A percentile compares a stretch with the other conserved stretches of the same genome.
Conservation (phyloP, 2,329 filamentous ascomycete species). For the Ascochyta clinopodiicola region DNA sequence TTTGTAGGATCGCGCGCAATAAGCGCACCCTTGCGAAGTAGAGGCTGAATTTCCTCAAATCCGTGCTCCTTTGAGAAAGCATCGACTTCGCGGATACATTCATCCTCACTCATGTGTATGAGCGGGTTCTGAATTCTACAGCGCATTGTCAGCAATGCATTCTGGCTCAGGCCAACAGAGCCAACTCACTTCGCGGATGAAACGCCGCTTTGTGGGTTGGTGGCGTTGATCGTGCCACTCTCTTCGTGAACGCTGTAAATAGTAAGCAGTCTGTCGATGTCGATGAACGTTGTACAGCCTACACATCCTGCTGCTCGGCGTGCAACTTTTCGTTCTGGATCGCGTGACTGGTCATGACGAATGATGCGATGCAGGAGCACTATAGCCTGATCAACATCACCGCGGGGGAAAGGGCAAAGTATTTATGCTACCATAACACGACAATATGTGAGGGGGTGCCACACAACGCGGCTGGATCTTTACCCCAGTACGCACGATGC, state of each 20-base stretch:
- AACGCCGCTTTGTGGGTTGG: constrained; percentile 7
- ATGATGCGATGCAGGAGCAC: not conserved
- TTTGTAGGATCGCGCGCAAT: constrained; percentile 50
- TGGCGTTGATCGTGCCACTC: constrained; percentile 7
- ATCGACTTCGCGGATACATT: constrained; percentile 60
- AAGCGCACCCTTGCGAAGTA: constrained; percentile 57
- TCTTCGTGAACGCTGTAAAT: constrained; percentile 16
- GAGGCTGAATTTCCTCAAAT: constrained; percentile 54
- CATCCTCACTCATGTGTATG: constrained; percentile 24
- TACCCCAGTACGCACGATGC: not conserved
- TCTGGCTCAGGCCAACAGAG: not conserved
- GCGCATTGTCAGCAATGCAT: not conserved
- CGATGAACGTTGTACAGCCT: not conserved
- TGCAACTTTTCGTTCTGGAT: constrained; percentile 10
- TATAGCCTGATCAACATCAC: not conserved
- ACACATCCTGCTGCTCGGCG: constrained; percentile 25
- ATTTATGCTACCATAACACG: constrained; percentile 1
- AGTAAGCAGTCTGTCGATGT: not conserved
- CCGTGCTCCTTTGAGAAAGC: constrained; percentile 57
- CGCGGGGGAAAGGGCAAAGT: not conserved
- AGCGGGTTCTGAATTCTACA: constrained; percentile 31
- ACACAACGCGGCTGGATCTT: not conserved
- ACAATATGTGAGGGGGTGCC: constrained; percentile 8
- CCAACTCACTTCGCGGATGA: constrained; percentile 14
- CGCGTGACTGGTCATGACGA: constrained; percentile 17